These are phyloP conservation scores for Sphaerosporella brunnea DNA, from an alignment of 495 filamentous ascomycete genomes.

Conservation along the genomic window DNA sequence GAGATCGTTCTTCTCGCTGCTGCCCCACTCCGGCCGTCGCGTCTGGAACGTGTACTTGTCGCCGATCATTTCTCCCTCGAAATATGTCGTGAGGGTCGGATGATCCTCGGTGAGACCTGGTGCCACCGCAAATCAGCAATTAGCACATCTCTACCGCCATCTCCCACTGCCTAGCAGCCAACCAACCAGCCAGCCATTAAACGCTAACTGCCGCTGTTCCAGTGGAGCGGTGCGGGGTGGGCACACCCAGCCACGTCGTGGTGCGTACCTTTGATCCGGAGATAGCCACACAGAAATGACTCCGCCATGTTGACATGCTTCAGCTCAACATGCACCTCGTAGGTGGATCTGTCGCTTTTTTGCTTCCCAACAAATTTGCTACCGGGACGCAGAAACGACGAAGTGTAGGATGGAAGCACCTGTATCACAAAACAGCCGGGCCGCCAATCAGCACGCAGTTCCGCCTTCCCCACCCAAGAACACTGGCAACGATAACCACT, in stretches of 20 bases:
- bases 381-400: constrained; percentile 71
- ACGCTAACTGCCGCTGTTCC: no score
- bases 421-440: no score
- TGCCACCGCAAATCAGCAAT: background rate
- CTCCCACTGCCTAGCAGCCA: no score
- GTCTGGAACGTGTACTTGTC: constrained; percentile 87
- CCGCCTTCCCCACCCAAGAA: no score
- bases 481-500: constrained; percentile 6
- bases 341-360: constrained; percentile 72
- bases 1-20: constrained; percentile 77
- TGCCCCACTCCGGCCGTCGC: constrained; percentile 77
- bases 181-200: no score
- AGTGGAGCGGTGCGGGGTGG: background rate
- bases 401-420: constrained; percentile 46
- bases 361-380: constrained; percentile 83
- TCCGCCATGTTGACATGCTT: constrained; percentile 91
- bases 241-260: background rate
- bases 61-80: constrained; percentile 96
- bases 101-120: constrained; percentile 86
- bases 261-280: constrained; percentile 88
- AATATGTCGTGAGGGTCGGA: constrained; percentile 90
- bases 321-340: constrained; percentile 92
- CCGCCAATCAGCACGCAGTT: no score
- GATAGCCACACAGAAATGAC: constrained; percentile 88
- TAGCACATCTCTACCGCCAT: background rate